Conservation (phyloP, 176 grass and related monocot species). For the barley (Hordeum vulgare) region DNA sequence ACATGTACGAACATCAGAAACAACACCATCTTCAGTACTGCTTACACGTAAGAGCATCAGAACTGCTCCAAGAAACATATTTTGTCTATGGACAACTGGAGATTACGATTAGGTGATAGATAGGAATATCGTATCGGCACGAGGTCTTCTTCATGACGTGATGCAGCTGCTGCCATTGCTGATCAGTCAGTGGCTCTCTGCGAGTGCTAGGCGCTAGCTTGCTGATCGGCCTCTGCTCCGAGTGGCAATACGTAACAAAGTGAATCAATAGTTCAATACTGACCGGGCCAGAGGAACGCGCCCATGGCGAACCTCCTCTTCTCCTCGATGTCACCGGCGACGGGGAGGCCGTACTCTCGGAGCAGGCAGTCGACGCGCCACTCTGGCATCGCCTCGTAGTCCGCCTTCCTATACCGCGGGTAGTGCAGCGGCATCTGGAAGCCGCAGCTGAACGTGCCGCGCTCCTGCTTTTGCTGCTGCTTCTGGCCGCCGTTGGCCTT, state of each 20-base stretch:
- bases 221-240: neutral
- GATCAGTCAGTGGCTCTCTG: neutral
- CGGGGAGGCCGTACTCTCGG: slow-evolving; percentile 64
- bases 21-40: neutral
- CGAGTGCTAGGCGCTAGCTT: neutral
- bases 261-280: slow-evolving; percentile 42
- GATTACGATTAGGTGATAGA: neutral
- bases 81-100: neutral
- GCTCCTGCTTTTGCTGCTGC: neutral
- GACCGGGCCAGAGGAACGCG: slow-evolving; percentile 62
- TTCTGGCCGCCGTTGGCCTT: slow-evolving; percentile 7
- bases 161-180: neutral
- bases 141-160: neutral
- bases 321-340: slow-evolving; percentile 35
- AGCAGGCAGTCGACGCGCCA: slow-evolving; percentile 68
- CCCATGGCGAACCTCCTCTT: slow-evolving; percentile 76
- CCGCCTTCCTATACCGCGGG: slow-evolving; percentile 58
- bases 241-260: neutral
- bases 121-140: neutral
- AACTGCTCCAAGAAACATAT: neutral
- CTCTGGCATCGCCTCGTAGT: slow-evolving; percentile 86
- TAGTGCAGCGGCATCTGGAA: slow-evolving; percentile 77
- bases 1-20: neutral
- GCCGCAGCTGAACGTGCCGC: slow-evolving; percentile 14
- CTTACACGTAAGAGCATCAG: neutral